Evolutionary conservation across 805 yeast species (phyloP), one percentile per base, ranked within the genome.

Genomic region (Barnettozyma wickerhamii): DNA sequence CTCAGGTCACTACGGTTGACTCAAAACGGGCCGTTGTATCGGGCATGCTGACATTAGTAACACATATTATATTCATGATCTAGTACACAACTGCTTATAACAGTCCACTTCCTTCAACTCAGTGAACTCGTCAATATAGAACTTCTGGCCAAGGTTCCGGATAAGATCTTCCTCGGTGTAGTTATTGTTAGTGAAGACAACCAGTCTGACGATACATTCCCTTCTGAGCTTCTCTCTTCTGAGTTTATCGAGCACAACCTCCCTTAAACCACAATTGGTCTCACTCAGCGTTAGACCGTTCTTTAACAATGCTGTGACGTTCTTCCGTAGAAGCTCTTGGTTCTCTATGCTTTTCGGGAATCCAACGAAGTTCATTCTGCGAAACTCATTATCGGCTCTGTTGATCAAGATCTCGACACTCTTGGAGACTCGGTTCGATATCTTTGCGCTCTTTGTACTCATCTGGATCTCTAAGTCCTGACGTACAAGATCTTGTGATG

Each of bases 251-350:
- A 40, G 12, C 0, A 45, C 31, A 0, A 49, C 36, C 36, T 56
- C 61, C 34, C 60, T 38, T 18, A 56, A 35, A 4, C 61, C 61
- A 33, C 55, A 55, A 32, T 51, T 53, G 1, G 50, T 45, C 19
- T 50, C 50, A 14, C 48, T 35, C 15, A 51, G 26, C 35, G 44
- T 47, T 17, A 52, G 19, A 0, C 57, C 60, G 23, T 42, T 48
- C 37, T 56, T 56, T 21, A 56, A 28, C n/a, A 56, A 23, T 27
- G 51, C 47, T 13, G 50, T 32, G 3, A 43, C 19, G 33, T 56
- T 56, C 10, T 37, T 42, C 5, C 24, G 35, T 28, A 56, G 21
- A 4, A 38, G 19, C 2, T 38, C 48, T 6, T 26, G 21, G 30
- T 54, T 54, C 13, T 49, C 47, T 1, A 23, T 21, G 7, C 50